phyloP scores from a whole-genome alignment of 2,329 filamentous ascomycete genomes.

The Sporothrix inflata region DNA sequence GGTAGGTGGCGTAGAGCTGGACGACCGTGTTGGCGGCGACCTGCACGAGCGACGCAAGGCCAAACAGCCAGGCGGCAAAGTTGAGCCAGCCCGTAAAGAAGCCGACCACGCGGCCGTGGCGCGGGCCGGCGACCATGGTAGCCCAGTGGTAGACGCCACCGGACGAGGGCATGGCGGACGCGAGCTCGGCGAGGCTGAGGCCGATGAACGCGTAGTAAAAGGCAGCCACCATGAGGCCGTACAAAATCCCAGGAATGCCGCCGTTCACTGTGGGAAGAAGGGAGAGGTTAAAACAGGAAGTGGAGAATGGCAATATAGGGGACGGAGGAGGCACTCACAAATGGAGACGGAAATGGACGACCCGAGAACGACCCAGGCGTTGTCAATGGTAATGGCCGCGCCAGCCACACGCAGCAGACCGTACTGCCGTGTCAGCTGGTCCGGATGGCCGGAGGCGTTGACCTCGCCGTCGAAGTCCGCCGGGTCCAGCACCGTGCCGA shows the following conservation, averaged over 20 bases:
- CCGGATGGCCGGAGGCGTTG: slow-evolving; percentile 66
- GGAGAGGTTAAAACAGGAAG: slow-evolving; percentile 14
- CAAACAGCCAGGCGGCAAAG: slow-evolving; percentile 65
- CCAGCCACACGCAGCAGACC: slow-evolving; percentile 62
- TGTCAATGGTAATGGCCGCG: slow-evolving; percentile 64
- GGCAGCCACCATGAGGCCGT: slow-evolving; percentile 47
- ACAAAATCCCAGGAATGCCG: slow-evolving; percentile 48
- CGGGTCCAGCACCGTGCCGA: neutral
- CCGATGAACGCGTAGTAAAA: slow-evolving; percentile 51
- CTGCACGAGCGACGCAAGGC: slow-evolving; percentile 60
- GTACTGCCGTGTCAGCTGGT: slow-evolving; percentile 67
- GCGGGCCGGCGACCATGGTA: slow-evolving; percentile 58
- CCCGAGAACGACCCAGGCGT: slow-evolving; percentile 66
- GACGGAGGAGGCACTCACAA: slow-evolving; percentile 39
- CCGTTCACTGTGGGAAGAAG: slow-evolving; percentile 43
- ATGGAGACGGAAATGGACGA: slow-evolving; percentile 61
- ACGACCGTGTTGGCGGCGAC: slow-evolving; percentile 64
- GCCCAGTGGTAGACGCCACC: slow-evolving; percentile 65
- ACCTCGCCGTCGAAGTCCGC: slow-evolving; percentile 38
- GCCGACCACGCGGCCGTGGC: slow-evolving; percentile 56
- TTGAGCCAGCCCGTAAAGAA: slow-evolving; percentile 56
- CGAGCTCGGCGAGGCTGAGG: slow-evolving; percentile 51
- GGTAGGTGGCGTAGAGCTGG: slow-evolving; percentile 63
- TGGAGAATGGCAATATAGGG: neutral
- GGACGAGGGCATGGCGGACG: slow-evolving; percentile 63